phyloP scores from a whole-genome alignment of 352 stramenopile species.

The Phytophthora cryptogea region DNA sequence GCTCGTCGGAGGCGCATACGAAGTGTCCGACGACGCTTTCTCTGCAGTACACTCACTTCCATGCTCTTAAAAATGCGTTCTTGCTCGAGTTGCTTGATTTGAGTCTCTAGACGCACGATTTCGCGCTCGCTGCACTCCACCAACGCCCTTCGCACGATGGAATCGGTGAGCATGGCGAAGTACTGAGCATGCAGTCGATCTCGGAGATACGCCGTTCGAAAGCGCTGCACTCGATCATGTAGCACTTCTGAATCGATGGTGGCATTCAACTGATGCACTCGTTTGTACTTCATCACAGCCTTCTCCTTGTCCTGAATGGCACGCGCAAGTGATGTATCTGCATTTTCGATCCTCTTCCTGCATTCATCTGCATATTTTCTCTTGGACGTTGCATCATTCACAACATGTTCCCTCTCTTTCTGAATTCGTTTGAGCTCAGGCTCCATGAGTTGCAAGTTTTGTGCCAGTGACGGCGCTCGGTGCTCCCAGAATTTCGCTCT shows the following conservation, averaged over 20 bases:
- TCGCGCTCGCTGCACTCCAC: slow-evolving; percentile 55
- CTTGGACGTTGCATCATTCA: slow-evolving; percentile 56
- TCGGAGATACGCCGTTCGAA: slow-evolving; percentile 61
- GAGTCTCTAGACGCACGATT: slow-evolving; percentile 35
- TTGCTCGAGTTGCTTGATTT: slow-evolving; percentile 39
- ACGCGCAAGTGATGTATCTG: slow-evolving; percentile 34
- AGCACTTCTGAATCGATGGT: slow-evolving; percentile 77
- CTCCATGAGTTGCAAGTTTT: slow-evolving; percentile 44
- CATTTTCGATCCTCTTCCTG: slow-evolving; percentile 37
- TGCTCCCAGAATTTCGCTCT: slow-evolving; percentile 41
- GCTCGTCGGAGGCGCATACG: slow-evolving; percentile 52
- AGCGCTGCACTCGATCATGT: slow-evolving; percentile 66
- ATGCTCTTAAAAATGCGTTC: slow-evolving; percentile 54
- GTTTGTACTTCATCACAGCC: slow-evolving; percentile 38
- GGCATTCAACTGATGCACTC: slow-evolving; percentile 51
- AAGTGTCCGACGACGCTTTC: slow-evolving; percentile 46
- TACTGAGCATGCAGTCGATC: slow-evolving; percentile 59
- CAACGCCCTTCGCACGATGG: slow-evolving; percentile 51
- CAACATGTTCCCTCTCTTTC: slow-evolving; percentile 56
- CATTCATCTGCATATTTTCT: slow-evolving; percentile 50
- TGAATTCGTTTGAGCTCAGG: slow-evolving; percentile 50
- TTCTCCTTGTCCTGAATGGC: slow-evolving; percentile 50
- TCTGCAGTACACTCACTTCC: slow-evolving; percentile 54
- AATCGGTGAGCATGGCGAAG: slow-evolving; percentile 65
- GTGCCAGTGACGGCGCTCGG: slow-evolving; percentile 19